Conservation (phyloP, 768 basidiomycete genomes). For the Paxillus ammoniavirescens region DNA sequence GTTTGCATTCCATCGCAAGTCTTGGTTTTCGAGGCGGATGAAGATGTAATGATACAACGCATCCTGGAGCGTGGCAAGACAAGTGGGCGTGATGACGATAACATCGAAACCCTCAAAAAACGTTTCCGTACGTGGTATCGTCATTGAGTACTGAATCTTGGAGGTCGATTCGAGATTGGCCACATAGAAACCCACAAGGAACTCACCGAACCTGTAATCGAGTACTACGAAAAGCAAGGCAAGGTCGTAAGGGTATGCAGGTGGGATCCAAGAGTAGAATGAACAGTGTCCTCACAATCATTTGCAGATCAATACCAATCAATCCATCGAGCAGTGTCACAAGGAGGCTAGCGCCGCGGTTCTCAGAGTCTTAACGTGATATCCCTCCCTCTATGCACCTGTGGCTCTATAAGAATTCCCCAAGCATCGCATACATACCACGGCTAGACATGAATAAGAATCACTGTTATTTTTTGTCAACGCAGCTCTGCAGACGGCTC, state of each 20-base stretch:
- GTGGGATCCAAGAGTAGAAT: background rate
- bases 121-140: conserved; percentile 71
- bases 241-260: conserved; percentile 78
- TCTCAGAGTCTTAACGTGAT: conserved; percentile 40
- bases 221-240: conserved; percentile 62
- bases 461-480: conserved; percentile 35
- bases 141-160: background rate
- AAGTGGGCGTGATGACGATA: conserved; percentile 94
- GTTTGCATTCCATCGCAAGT: conserved; percentile 80
- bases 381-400: conserved; percentile 3
- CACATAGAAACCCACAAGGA: conserved; percentile 74
- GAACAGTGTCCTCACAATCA: background rate
- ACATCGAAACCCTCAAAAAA: conserved; percentile 89
- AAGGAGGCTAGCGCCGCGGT: conserved; percentile 52
- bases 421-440: background rate
- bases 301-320: conserved; percentile 64
- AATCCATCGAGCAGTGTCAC: conserved; percentile 72
- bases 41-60: conserved; percentile 83
- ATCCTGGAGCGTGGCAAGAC: conserved; percentile 90
- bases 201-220: conserved; percentile 91
- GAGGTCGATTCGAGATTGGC: background rate
- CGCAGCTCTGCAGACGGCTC: conserved; percentile 47
- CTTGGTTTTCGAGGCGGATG: conserved; percentile 83
- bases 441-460: conserved; percentile 49
- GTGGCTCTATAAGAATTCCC: background rate